Evolutionary conservation across 257 asterid species (phyloP).

Genomic region (Paulownia fortunei): DNA sequence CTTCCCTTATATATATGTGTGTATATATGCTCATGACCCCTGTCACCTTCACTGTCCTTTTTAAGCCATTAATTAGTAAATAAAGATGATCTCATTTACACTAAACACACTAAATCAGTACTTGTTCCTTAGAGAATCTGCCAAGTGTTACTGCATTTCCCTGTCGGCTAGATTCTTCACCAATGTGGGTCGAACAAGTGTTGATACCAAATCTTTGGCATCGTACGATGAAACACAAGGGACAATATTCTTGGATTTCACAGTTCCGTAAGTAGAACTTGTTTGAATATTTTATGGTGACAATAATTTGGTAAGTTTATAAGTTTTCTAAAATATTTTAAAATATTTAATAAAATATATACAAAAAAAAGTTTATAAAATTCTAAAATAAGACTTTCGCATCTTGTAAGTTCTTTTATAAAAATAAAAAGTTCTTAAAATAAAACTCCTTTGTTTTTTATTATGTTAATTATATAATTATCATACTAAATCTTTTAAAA

Average conservation of each 20-base stretch:
- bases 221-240: conserved; percentile 18
- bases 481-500: too few relatives aligned
- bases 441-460: too few relatives aligned
- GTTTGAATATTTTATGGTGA: conserved; percentile 14
- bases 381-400: too few relatives aligned
- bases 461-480: too few relatives aligned
- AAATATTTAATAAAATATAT: too few relatives aligned
- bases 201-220: conserved; percentile 23
- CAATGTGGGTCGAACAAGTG: conserved; percentile 42
- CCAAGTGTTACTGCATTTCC: conserved; percentile 46
- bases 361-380: too few relatives aligned
- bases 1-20: conserved; percentile 27
- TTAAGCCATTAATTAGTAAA: conserved; percentile 22
- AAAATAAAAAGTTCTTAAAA: too few relatives aligned
- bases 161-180: conserved; percentile 26
- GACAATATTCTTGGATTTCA: conserved; percentile 6
- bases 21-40: background rate
- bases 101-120: conserved; percentile 23
- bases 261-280: background rate
- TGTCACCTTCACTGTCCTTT: conserved; percentile 41
- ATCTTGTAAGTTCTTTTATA: too few relatives aligned
- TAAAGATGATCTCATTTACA: conserved; percentile 31
- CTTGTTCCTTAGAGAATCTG: conserved; percentile 31
- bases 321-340: too few relatives aligned
- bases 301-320: too few relatives aligned